Percentiles rank a stretch among this genome's conserved stretches.
phyloP scores from a whole-genome alignment of 2,329 filamentous ascomycete species.

The Fusarium fracticaudum region DNA sequence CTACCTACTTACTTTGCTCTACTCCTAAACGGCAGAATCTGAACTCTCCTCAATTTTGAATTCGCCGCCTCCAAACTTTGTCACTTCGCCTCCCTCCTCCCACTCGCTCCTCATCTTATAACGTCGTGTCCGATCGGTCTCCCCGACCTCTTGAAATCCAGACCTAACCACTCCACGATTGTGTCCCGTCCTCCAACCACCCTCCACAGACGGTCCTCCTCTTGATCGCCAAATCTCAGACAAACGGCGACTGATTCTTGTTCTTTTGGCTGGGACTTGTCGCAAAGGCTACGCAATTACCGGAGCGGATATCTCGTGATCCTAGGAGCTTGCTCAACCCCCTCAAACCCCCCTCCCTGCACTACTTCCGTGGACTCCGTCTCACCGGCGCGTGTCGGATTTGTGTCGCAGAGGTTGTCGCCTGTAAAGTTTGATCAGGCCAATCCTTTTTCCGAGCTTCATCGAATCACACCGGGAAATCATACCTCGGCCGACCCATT shows the following conservation, averaged over 20 bases:
- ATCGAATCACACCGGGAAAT: constrained; percentile 16
- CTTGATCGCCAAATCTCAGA: constrained; percentile 13
- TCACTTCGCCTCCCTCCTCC: constrained; percentile 8
- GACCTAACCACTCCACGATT: constrained; percentile 37
- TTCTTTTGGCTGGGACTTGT: constrained; percentile 8
- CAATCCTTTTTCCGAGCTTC: constrained; percentile 4
- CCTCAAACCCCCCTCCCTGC: constrained; percentile 33
- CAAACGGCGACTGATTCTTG: constrained; percentile 8
- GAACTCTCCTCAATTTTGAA: not conserved
- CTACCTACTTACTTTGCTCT: not conserved
- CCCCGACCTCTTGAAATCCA: constrained; percentile 35
- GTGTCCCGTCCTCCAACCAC: constrained; percentile 32
- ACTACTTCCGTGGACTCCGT: constrained; percentile 21
- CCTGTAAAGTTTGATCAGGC: constrained; percentile 1
- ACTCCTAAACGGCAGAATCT: not conserved
- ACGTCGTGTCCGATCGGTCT: constrained; percentile 31
- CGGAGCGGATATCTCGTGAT: constrained; percentile 35
- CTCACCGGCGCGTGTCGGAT: constrained; percentile 30
- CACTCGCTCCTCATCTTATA: constrained; percentile 13
- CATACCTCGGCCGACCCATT: constrained; percentile 33
- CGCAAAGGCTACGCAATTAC: constrained; percentile 24
- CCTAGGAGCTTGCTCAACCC: constrained; percentile 31
- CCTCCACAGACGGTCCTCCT: constrained; percentile 23
- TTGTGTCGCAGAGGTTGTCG: constrained; percentile 23
- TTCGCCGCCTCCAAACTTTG: constrained; percentile 6